phyloP scores from a whole-genome alignment of 345 rosid genomes.

The Raphanus raphanistrum region DNA sequence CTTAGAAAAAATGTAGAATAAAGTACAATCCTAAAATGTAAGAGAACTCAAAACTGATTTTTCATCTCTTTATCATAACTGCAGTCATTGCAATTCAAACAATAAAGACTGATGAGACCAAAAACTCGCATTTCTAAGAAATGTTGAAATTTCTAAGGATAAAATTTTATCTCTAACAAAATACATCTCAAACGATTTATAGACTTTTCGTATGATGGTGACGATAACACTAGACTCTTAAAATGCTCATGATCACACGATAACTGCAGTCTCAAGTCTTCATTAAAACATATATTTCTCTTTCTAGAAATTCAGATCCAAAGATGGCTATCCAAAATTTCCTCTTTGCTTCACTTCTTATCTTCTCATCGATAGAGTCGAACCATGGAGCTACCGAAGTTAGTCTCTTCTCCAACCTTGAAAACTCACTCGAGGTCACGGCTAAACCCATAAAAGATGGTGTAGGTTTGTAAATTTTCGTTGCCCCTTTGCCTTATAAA shows the following conservation, averaged over 20 bases:
- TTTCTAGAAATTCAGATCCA: not conserved
- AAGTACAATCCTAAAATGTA: not conserved
- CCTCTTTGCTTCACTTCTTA: constrained; percentile 12
- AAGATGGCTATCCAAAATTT: constrained; percentile 18
- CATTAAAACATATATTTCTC: not conserved
- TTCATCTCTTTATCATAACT: not conserved
- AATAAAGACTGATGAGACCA: not conserved
- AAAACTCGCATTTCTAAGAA: not conserved
- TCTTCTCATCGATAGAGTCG: constrained; percentile 4
- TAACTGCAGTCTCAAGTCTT: not conserved
- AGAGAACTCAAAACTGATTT: not conserved
- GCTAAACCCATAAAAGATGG: constrained; percentile 39
- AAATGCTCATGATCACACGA: not conserved
- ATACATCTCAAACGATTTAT: not conserved
- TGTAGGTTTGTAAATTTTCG: constrained; percentile 27
- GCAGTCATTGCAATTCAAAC: not conserved
- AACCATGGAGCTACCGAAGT: not conserved
- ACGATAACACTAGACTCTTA: not conserved
- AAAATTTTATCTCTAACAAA: not conserved
- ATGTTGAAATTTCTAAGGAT: not conserved
- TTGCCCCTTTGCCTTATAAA: not conserved
- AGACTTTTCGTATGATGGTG: not conserved
- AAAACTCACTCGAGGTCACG: constrained; percentile 38
- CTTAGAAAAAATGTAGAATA: not conserved
- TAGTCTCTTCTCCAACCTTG: constrained; percentile 46